phyloP scores from a whole-genome alignment of 495 filamentous ascomycete species.

The Penicillium steckii region DNA sequence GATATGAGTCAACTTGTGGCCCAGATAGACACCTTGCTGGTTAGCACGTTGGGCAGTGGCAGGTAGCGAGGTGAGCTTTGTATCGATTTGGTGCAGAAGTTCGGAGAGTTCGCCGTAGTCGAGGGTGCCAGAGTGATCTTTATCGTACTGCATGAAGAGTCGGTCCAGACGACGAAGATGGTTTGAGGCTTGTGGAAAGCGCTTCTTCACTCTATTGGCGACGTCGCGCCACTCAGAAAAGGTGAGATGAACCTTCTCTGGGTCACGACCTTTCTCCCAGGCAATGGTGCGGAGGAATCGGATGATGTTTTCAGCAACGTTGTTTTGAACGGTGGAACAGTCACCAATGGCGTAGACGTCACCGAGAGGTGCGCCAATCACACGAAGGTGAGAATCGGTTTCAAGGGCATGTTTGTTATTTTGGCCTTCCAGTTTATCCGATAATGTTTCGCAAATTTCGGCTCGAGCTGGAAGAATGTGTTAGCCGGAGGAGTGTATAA shows the following conservation, averaged over 20 bases:
- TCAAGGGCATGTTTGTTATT: slow-evolving; percentile 90
- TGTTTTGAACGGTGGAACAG: slow-evolving; percentile 95
- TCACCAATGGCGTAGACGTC: slow-evolving; percentile 99
- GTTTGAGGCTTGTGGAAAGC: slow-evolving; percentile 89
- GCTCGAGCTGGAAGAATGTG: slow-evolving; percentile 62
- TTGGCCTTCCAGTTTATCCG: slow-evolving; percentile 71
- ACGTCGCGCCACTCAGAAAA: slow-evolving; percentile 87
- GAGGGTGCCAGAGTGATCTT: slow-evolving; percentile 86
- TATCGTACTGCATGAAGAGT: slow-evolving; percentile 89
- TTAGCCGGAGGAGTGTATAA: slow-evolving; percentile 3
- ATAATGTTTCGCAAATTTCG: slow-evolving; percentile 71
- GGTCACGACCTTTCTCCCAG: slow-evolving; percentile 88
- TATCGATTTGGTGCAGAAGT: slow-evolving; percentile 86
- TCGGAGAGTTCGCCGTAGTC: slow-evolving; percentile 91
- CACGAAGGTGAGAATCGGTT: slow-evolving; percentile 89
- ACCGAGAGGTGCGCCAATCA: slow-evolving; percentile 87
- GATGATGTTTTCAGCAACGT: slow-evolving; percentile 82
- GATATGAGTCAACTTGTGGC: slow-evolving; percentile 90
- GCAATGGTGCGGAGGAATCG: slow-evolving; percentile 85
- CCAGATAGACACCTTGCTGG: slow-evolving; percentile 94
- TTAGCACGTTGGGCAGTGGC: slow-evolving; percentile 96
- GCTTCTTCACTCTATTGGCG: slow-evolving; percentile 75
- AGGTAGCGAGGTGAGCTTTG: slow-evolving; percentile 80
- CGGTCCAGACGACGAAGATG: slow-evolving; percentile 87
- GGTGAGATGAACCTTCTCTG: slow-evolving; percentile 74